Conservation (phyloP, 208 protist species). For the Trypanosoma mega region DNA sequence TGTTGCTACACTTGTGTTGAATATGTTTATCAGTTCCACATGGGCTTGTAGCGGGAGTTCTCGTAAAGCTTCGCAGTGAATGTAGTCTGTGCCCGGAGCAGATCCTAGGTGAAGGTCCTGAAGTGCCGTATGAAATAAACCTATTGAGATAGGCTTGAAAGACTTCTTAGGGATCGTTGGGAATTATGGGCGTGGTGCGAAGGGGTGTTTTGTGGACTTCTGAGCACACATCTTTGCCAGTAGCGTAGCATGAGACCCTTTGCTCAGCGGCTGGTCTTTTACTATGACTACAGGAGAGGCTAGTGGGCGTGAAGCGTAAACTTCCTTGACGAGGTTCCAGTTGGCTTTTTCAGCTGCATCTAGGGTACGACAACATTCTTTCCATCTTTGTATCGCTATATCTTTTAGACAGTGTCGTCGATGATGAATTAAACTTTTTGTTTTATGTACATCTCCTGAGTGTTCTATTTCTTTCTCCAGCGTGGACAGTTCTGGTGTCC, state of each 20-base stretch:
- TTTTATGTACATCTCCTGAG: background rate
- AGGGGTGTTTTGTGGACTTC: background rate
- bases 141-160: background rate
- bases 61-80: background rate
- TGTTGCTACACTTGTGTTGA: constrained; percentile 21
- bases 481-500: background rate
- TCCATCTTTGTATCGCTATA: background rate
- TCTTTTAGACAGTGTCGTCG: background rate
- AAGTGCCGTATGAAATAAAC: background rate
- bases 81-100: background rate
- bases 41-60: background rate
- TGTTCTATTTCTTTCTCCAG: background rate
- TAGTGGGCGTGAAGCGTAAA: background rate
- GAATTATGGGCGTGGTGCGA: background rate
- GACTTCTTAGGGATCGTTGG: too few species aligned
- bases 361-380: background rate
- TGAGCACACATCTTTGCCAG: background rate
- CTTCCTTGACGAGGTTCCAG: background rate
- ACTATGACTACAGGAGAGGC: background rate
- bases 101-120: background rate
- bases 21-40: constrained; percentile 1
- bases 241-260: background rate
- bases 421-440: background rate
- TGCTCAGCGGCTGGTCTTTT: background rate
- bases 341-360: background rate